phyloP scores from a whole-genome alignment of 1,284 basidiomycete species.

The Boletus albobrunnescens region DNA sequence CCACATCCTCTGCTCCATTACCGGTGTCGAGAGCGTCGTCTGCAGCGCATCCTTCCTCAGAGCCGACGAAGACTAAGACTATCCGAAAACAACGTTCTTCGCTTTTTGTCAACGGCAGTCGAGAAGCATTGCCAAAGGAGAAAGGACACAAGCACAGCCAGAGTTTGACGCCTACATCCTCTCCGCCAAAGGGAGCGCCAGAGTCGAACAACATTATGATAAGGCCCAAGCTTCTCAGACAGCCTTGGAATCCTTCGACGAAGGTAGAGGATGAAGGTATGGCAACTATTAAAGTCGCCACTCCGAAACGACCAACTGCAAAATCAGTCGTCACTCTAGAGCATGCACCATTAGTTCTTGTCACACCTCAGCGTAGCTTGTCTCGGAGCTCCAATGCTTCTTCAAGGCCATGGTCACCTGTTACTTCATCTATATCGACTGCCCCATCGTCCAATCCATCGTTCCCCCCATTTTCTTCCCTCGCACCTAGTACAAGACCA shows the following conservation, averaged over 20 bases:
- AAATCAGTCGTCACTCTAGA: slow-evolving; percentile 39
- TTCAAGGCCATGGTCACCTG: slow-evolving; percentile 74
- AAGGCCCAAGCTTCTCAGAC: slow-evolving; percentile 42
- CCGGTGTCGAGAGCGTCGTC: slow-evolving; percentile 27
- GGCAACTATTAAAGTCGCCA: slow-evolving; percentile 45
- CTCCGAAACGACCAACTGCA: slow-evolving; percentile 48
- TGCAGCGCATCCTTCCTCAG: slow-evolving; percentile 43
- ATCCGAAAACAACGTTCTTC: slow-evolving; percentile 58
- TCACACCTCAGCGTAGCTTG: slow-evolving; percentile 50
- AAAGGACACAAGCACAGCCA: slow-evolving; percentile 64
- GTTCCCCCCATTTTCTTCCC: slow-evolving; percentile 40
- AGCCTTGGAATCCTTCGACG: slow-evolving; percentile 77
- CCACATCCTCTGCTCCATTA: slow-evolving; percentile 47
- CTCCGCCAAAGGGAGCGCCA: slow-evolving; percentile 39
- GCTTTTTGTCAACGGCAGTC: slow-evolving; percentile 48
- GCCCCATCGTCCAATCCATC: slow-evolving; percentile 55
- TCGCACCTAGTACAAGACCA: slow-evolving; percentile 41
- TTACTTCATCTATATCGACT: slow-evolving; percentile 68
- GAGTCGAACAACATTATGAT: slow-evolving; percentile 43
- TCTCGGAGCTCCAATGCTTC: slow-evolving; percentile 74
- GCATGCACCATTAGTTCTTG: slow-evolving; percentile 47
- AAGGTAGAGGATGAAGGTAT: slow-evolving; percentile 53
- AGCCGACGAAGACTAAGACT: slow-evolving; percentile 39
- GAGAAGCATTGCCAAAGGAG: slow-evolving; percentile 40
- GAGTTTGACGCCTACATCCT: slow-evolving; percentile 66